These are phyloP conservation scores for Neurospora sublineolata DNA, from an alignment of 495 filamentous ascomycete species.

Conservation along the genomic window DNA sequence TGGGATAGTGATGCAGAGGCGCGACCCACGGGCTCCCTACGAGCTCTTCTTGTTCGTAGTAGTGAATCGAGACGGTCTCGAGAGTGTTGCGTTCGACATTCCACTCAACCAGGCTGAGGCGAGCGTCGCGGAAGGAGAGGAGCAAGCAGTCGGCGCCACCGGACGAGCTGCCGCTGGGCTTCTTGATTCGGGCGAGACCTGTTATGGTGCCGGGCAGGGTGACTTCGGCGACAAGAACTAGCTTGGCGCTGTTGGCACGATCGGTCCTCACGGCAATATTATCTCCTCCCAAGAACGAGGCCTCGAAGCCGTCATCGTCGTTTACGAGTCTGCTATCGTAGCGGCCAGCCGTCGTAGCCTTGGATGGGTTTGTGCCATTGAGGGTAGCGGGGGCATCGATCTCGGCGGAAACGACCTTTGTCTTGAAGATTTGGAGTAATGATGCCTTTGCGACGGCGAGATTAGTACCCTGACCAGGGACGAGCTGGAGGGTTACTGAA, in stretches of 20 bases:
- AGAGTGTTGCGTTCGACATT: slow-evolving; percentile 67
- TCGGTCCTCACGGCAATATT: slow-evolving; percentile 42
- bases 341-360: slow-evolving; percentile 13
- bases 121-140: slow-evolving; percentile 77
- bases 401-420: slow-evolving; percentile 43
- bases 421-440: slow-evolving; percentile 75
- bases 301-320: slow-evolving; percentile 49
- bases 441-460: slow-evolving; percentile 82
- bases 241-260: slow-evolving; percentile 52
- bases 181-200: slow-evolving; percentile 65
- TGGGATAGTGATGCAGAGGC: slow-evolving; percentile 55
- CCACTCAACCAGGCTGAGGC: slow-evolving; percentile 89
- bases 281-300: slow-evolving; percentile 48
- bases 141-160: slow-evolving; percentile 61
- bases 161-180: slow-evolving; percentile 57
- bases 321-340: slow-evolving; percentile 36
- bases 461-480: slow-evolving; percentile 63
- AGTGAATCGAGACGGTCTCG: slow-evolving; percentile 86
- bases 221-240: slow-evolving; percentile 81
- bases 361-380: slow-evolving; percentile 4
- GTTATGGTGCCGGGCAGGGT: slow-evolving; percentile 71
- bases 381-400: slow-evolving; percentile 26
- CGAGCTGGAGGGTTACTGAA: slow-evolving; percentile 68
- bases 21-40: slow-evolving; percentile 63
- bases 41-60: slow-evolving; percentile 89